Conservation (phyloP, 2,329 filamentous ascomycete species). For the Fusarium secorum region DNA sequence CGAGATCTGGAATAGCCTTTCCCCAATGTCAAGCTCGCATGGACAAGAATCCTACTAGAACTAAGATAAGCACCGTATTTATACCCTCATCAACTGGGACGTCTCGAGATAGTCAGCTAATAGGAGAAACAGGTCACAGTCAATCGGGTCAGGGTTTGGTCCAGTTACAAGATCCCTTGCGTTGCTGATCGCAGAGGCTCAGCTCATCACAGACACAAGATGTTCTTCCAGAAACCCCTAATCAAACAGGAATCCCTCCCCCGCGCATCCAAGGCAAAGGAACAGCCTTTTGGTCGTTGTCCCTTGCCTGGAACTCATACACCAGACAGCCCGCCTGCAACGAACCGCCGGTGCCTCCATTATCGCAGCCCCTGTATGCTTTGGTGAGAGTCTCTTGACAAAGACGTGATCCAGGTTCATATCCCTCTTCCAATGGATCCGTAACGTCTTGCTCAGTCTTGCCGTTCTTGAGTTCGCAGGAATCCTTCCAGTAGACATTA, state of each 20-base stretch:
- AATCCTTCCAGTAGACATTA: not conserved
- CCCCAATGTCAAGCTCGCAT: too few relatives aligned
- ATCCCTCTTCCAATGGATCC: not conserved
- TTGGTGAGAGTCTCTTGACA: not conserved
- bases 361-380: not conserved
- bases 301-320: not conserved
- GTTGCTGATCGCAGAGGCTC: too few relatives aligned
- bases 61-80: too few relatives aligned
- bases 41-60: too few relatives aligned
- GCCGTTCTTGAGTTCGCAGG: not conserved
- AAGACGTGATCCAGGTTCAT: fast-evolving
- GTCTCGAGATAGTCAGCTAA: too few relatives aligned
- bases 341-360: not conserved
- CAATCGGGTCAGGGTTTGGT: too few relatives aligned
- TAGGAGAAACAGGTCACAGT: too few relatives aligned
- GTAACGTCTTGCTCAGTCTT: not conserved
- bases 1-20: too few relatives aligned
- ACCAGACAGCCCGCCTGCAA: not conserved
- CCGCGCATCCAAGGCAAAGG: not conserved
- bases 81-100: too few relatives aligned
- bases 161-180: too few relatives aligned
- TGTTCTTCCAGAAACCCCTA: too few relatives aligned
- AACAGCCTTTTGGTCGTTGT: not conserved
- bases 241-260: not conserved
- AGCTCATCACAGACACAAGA: too few relatives aligned